Percentiles rank a stretch among this genome's conserved stretches.
Conservation (phyloP, 2,329 filamentous ascomycete genomes). For the Hypoxylon sp. region DNA sequence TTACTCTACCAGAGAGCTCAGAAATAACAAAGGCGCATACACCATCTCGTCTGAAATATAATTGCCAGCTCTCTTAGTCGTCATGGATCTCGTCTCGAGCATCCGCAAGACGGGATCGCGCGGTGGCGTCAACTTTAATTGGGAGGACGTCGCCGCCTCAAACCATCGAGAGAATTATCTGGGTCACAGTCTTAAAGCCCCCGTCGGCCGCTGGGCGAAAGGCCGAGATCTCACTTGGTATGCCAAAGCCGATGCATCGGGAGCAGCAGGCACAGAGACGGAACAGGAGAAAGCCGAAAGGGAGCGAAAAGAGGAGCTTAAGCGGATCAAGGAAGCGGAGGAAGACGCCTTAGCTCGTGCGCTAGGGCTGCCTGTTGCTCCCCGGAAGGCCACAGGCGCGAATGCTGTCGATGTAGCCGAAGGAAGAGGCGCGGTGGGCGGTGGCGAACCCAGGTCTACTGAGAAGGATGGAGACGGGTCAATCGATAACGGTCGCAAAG, state of each 20-base stretch:
- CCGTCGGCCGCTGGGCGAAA: constrained; percentile 93
- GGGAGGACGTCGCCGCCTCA: constrained; percentile 92
- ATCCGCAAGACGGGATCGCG: constrained; percentile 93
- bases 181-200: constrained; percentile 91
- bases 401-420: constrained; percentile 77
- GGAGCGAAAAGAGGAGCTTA: constrained; percentile 82
- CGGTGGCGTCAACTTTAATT: constrained; percentile 95
- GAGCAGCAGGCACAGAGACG: constrained; percentile 68
- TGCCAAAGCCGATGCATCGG: constrained; percentile 69
- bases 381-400: constrained; percentile 70
- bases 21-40: not conserved
- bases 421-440: constrained; percentile 53
- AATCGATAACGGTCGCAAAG: constrained; percentile 43
- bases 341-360: constrained; percentile 90
- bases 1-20: not conserved
- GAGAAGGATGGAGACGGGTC: constrained; percentile 42
- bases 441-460: constrained; percentile 31
- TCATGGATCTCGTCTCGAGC: constrained; percentile 93
- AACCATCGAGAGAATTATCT: constrained; percentile 90
- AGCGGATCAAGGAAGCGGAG: constrained; percentile 89
- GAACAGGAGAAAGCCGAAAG: constrained; percentile 71
- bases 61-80: constrained; percentile 5
- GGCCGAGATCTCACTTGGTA: constrained; percentile 78
- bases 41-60: not conserved
- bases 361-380: constrained; percentile 81